Percentiles rank a stretch among this genome's conserved stretches.
Conservation (phyloP, 2,329 filamentous ascomycete species). For the Fonsecaea pedrosoi region DNA sequence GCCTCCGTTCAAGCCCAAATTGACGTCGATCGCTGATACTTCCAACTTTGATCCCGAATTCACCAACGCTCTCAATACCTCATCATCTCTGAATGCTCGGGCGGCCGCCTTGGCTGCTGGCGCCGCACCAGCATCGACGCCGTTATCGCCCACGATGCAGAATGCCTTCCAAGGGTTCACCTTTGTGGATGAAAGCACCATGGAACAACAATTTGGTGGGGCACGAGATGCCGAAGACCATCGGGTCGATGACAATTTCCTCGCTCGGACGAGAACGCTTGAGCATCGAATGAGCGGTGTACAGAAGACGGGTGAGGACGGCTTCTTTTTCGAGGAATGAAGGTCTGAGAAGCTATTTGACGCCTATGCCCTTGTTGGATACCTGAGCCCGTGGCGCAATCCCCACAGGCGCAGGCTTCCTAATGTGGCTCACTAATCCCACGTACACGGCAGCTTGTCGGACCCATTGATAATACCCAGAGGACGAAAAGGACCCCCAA, state of each 20-base stretch:
- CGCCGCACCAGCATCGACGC: slow-evolving; percentile 82
- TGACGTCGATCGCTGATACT: slow-evolving; percentile 94
- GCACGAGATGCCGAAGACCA: slow-evolving; percentile 43
- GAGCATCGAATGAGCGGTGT: slow-evolving; percentile 54
- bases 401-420: not conserved
- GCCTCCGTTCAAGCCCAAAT: slow-evolving; percentile 95
- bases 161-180: slow-evolving; percentile 99
- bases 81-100: slow-evolving; percentile 86
- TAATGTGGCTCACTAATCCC: not conserved
- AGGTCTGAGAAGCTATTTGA: not conserved
- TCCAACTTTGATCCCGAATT: slow-evolving; percentile 99
- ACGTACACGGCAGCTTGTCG: slow-evolving; percentile 21
- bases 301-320: slow-evolving; percentile 46
- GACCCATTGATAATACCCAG: slow-evolving; percentile 21
- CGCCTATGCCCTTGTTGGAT: slow-evolving; percentile 4
- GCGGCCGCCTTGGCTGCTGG: slow-evolving; percentile 85
- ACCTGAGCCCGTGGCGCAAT: not conserved
- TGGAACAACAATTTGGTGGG: slow-evolving; percentile 79
- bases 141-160: slow-evolving; percentile 92
- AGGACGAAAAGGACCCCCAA: slow-evolving; percentile 1
- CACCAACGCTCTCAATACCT: slow-evolving; percentile 88
- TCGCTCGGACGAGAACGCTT: slow-evolving; percentile 36
- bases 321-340: slow-evolving; percentile 37
- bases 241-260: slow-evolving; percentile 32
- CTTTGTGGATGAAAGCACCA: slow-evolving; percentile 95